Evolutionary conservation across 169 alveolate genomes (phyloP).

Genomic region (Toxoplasma gondii): DNA sequence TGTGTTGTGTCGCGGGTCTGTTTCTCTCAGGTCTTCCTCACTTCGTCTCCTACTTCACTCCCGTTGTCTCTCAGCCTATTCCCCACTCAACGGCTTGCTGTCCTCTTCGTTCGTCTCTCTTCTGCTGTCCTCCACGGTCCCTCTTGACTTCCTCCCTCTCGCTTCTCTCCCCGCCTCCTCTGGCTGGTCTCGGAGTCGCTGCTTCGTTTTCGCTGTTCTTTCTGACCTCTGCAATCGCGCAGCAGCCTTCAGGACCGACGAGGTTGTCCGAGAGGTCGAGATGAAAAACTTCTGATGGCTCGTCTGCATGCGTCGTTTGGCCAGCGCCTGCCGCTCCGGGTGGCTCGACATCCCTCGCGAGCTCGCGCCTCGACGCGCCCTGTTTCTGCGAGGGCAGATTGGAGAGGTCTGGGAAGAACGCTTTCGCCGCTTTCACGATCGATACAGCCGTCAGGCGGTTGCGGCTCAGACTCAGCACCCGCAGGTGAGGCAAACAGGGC

Average conservation of each 20-base stretch:
- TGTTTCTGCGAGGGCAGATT: neutral
- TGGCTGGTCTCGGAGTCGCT: neutral
- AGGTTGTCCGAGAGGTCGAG: slow-evolving; percentile 19
- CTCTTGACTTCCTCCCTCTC: no score
- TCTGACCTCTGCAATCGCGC: slow-evolving; percentile 35
- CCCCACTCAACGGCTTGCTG: no score
- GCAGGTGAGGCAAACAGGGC: slow-evolving; percentile 27
- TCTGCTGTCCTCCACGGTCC: no score
- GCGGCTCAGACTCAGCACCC: neutral
- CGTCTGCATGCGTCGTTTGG: neutral
- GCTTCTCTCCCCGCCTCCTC: no score
- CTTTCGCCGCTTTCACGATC: neutral
- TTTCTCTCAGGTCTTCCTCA: neutral
- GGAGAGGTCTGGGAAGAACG: slow-evolving; percentile 39
- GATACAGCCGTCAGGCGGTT: slow-evolving; percentile 15
- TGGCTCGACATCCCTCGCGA: neutral
- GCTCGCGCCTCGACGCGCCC: neutral
- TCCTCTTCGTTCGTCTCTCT: no score
- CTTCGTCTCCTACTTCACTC: neutral
- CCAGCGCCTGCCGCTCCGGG: neutral
- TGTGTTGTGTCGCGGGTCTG: neutral
- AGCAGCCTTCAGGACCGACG: slow-evolving; percentile 33
- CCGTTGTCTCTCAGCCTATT: neutral
- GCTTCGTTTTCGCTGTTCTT: neutral
- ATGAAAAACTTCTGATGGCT: neutral